phyloP scores from a whole-genome alignment of 345 rosid genomes.

The Toxicodendron radicans region DNA sequence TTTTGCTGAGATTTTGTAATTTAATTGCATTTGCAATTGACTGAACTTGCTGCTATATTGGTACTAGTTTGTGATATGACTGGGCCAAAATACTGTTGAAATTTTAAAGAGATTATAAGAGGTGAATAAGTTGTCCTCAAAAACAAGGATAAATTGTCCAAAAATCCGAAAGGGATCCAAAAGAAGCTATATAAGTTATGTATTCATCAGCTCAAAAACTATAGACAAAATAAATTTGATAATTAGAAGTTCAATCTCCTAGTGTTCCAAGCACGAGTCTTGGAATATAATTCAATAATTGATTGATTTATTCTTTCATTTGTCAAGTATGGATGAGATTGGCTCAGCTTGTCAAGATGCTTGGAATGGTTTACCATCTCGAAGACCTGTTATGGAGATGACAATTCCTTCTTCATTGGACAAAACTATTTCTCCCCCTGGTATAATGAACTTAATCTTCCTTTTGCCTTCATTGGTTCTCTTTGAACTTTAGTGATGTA shows the following conservation, averaged over 20 bases:
- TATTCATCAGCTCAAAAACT: no score
- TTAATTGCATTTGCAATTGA: neutral
- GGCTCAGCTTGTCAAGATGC: conserved; percentile 70
- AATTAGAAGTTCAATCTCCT: neutral
- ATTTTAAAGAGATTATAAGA: neutral
- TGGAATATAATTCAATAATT: no score
- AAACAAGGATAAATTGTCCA: no score
- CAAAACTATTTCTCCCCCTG: conserved; percentile 80
- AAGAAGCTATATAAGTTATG: no score
- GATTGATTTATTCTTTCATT: neutral
- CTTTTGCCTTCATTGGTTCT: conserved; percentile 2
- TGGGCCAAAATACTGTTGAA: neutral
- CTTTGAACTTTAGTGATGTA: neutral
- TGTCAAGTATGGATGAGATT: conserved; percentile 75
- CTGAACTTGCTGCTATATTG: neutral
- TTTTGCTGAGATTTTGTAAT: neutral
- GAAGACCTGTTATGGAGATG: conserved; percentile 86
- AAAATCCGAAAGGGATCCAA: neutral
- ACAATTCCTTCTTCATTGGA: conserved; percentile 81
- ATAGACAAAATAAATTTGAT: no score
- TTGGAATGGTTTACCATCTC: conserved; percentile 63
- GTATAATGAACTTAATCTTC: conserved; percentile 26
- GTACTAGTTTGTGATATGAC: neutral
- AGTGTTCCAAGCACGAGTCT: neutral
- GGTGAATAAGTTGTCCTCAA: no score